Conservation (phyloP, 2,329 filamentous ascomycete species). For the Trichoderma lentiforme region DNA sequence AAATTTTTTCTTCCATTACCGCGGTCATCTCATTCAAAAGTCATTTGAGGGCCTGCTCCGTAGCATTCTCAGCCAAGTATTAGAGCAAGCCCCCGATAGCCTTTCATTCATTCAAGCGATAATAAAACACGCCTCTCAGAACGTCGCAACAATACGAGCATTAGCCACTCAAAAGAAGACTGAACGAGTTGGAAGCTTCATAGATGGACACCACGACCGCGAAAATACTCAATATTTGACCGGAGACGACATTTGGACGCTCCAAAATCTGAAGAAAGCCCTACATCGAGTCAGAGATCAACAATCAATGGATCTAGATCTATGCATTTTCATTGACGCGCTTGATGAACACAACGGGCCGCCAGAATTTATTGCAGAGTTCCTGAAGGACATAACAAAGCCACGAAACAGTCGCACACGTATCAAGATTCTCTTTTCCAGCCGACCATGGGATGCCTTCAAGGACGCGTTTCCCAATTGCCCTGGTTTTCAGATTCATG, state of each 20-base stretch:
- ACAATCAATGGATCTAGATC: background rate
- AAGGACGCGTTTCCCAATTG: background rate
- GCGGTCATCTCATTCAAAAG: background rate
- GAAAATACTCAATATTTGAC: background rate
- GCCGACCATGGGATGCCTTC: background rate
- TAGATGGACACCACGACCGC: background rate
- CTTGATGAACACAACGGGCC: slow-evolving; percentile 5
- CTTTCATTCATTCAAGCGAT: background rate
- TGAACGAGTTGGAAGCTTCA: too few relatives aligned
- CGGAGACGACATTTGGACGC: background rate
- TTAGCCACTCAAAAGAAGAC: too few relatives aligned
- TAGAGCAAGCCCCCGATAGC: background rate
- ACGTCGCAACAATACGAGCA: too few relatives aligned
- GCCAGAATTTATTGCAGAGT: background rate
- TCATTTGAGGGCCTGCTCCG: slow-evolving; percentile 1
- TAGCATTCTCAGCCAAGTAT: background rate
- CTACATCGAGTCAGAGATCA: background rate
- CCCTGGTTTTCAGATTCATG: background rate
- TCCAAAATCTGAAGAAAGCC: background rate
- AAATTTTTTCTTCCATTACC: slow-evolving; percentile 11
- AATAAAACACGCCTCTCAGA: background rate
- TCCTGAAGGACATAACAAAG: background rate
- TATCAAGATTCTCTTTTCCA: background rate
- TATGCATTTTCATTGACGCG: slow-evolving; percentile 6
- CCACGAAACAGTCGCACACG: background rate